Evolutionary conservation across 192 early-diverging fungal species (phyloP), one percentile per base, ranked within the genome.

Genomic region (Physocladia obscura): DNA sequence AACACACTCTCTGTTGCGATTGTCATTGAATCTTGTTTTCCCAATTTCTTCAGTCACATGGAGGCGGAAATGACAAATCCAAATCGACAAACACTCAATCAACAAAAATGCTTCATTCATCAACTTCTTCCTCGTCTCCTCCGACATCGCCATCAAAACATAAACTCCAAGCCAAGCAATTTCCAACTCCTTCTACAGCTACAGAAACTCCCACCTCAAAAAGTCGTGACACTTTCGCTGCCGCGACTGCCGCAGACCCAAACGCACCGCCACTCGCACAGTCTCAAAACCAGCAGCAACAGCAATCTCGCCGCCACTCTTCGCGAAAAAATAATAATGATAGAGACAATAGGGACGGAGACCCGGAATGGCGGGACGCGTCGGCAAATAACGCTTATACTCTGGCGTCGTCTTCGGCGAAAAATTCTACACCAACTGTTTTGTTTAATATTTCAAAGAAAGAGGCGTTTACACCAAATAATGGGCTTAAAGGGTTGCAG

Each of bases 361-460:
- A 59, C 24, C 39, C 32, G 8, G 61, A 63, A 21, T 26, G 44
- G 3, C 8, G 44, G 8, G 61, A 63, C 24, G 61, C n/a, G 37
- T 26, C 21, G 21, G 61, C 15, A 17, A 27, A 37, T 15, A 17
- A 15, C 17, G 37, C 61, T 19, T 36, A 11, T 8, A 63, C 61
- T 1, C 22, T 13, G 8, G 21, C 49, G 30, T 30, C 8, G 2
- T 30, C 31, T 19, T 19, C 31, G 37, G 67, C 19, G 5, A 26
- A 4, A 35, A 75, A 73, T 5, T 17, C 40, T 37, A 68, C 68
- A 19, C 76, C 76, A 8, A 77, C 72, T 2, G 68, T 86, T 1
- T 59, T 79, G 48, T 87, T 87, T 73, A 81, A 81, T 63, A 81
- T 85, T 21, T 74, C 67, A 2, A 87, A 87, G 64, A 83, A 81